A percentile compares a stretch with the other conserved stretches of the same genome.
Conservation (phyloP, 2,329 filamentous ascomycete species). For the Fusarium lateritium region DNA sequence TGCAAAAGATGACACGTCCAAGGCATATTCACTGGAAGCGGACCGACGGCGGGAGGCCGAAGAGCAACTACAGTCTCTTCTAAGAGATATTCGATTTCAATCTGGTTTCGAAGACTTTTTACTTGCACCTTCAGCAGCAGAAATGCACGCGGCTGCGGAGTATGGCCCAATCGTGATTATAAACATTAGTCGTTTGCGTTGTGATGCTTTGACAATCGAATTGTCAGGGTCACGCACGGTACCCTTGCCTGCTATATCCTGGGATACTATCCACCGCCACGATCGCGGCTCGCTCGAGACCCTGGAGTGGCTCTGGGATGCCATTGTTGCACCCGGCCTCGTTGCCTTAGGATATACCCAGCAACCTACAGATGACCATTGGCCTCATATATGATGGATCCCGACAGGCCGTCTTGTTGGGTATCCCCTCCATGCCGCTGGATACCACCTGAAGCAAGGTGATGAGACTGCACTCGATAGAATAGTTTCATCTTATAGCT, state of each 20-base stretch:
- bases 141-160: neutral
- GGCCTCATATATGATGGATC: constrained; percentile 5
- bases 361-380: fast-evolving
- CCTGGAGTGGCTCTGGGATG: neutral
- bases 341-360: fast-evolving
- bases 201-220: neutral
- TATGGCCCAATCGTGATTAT: neutral
- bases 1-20: too few relatives aligned
- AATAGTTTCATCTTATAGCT: neutral
- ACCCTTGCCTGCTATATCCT: too few relatives aligned
- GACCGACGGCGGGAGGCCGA: neutral
- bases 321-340: fast-evolving
- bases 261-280: too few relatives aligned
- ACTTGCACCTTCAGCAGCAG: neutral
- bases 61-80: too few relatives aligned
- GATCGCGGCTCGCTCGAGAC: fast-evolving
- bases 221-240: fast-evolving
- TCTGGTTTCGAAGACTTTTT: neutral
- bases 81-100: too few relatives aligned
- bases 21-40: too few relatives aligned
- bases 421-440: neutral
- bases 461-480: neutral
- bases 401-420: neutral
- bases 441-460: neutral
- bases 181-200: neutral